Base-by-base conservation (phyloP, 2,329 filamentous ascomycete genomes). In the Colletotrichum tropicale region DNA sequence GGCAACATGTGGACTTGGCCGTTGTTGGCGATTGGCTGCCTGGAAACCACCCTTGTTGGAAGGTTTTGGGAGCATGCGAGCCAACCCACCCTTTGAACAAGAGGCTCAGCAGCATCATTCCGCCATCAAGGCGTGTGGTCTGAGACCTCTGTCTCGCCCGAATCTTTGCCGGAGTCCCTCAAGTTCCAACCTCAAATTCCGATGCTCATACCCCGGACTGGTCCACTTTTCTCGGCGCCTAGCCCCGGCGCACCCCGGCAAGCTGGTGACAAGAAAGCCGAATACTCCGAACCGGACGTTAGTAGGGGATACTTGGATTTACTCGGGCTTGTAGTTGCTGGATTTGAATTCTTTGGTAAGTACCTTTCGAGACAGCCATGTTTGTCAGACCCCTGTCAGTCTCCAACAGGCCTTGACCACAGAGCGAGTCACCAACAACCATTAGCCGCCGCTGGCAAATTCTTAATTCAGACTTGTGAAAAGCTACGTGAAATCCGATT, bases 401-500 rank as follows among this genome's bases (percentile, higher is more conserved):
- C 18, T 10, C 38, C 38, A 43, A 48, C 43, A 48, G 10, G 43
- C 18, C 18, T 6, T 48, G 43, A 48, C 0, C 43, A 48, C 43
- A 48, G 18, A 48, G 18, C 43, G 43, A 48, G 18, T 48, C 10
- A 21, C 43, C 43, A 48, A 48, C 38, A 21, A 18, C 0, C 9
- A 21, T 48, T 21, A 48, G 43, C 43, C 43, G 18, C 43, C 9
- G 43, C 43, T 48, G 18, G 43, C 9, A 48, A 7, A 21, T 21
- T 48, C 18, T 12, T 2, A 12, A 48, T 48, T 4, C 9, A 48
- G 18, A 13, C 5, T 48, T 21, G 1, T n/a, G 43, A 48, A 21
- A 48, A n/a, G 3, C 5, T 48, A n/a, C 1, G 0, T 21, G 43
- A 0, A 48, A 21, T 48, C 18, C 18, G 2, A n/a, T 48, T 12